phyloP scores from a whole-genome alignment of 805 yeast species.

The Metschnikowia kunwiensis region DNA sequence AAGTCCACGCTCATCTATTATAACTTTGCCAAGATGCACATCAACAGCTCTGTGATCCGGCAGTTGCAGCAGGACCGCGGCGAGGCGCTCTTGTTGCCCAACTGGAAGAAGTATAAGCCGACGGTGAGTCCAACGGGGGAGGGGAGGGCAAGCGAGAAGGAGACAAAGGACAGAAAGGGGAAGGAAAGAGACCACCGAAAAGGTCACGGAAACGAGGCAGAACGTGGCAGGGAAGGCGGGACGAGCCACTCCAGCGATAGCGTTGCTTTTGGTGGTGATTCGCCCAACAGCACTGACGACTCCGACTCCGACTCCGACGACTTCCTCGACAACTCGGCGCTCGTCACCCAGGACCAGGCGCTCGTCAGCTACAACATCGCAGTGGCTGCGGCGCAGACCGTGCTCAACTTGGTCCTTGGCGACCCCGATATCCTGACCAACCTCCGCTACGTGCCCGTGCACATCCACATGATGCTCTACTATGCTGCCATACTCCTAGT shows the following conservation, averaged over 20 bases:
- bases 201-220: neutral
- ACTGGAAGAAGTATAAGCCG: slow-evolving; percentile 24
- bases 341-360: slow-evolving; percentile 32
- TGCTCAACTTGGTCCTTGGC: slow-evolving; percentile 53
- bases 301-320: slow-evolving; percentile 20
- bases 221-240: neutral
- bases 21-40: slow-evolving; percentile 73
- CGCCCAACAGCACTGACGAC: too few relatives aligned
- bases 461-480: slow-evolving; percentile 67
- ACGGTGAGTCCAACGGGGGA: too few relatives aligned
- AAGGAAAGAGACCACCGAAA: neutral
- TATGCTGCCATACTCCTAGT: slow-evolving; percentile 59
- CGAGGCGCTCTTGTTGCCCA: slow-evolving; percentile 28
- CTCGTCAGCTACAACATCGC: slow-evolving; percentile 49
- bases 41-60: slow-evolving; percentile 52
- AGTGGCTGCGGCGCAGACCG: slow-evolving; percentile 59
- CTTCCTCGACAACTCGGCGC: slow-evolving; percentile 32
- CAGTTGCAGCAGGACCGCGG: slow-evolving; percentile 32
- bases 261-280: too few relatives aligned
- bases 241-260: too few relatives aligned
- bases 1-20: slow-evolving; percentile 68
- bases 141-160: too few relatives aligned
- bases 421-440: slow-evolving; percentile 58
- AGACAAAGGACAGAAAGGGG: neutral
- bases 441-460: slow-evolving; percentile 65